Evolutionary conservation across 2,329 filamentous ascomycete genomes (phyloP).

Genomic region (Chaetomiaceae sp.): DNA sequence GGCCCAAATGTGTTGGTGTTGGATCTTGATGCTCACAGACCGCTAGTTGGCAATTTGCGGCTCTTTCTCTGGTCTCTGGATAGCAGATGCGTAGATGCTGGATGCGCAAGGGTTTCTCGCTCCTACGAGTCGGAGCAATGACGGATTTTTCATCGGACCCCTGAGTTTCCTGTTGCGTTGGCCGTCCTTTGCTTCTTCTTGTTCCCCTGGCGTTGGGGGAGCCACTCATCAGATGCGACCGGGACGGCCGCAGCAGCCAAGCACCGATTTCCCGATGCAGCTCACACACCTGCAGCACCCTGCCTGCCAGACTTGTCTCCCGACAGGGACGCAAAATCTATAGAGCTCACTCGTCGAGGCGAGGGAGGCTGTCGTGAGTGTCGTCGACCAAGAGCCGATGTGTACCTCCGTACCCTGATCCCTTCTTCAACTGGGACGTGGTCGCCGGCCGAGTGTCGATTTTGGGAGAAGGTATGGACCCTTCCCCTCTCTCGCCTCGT

Average conservation of each 20-base stretch:
- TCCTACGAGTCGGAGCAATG: neutral
- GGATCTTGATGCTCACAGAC: neutral
- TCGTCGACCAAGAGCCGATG: too few relatives aligned
- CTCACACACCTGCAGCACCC: neutral
- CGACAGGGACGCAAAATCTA: neutral
- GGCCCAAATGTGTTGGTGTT: neutral
- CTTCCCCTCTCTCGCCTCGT: neutral
- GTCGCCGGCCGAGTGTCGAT: constrained; percentile 14
- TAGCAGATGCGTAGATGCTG: neutral
- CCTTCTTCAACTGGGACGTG: neutral
- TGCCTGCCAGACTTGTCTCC: neutral
- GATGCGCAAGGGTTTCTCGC: neutral
- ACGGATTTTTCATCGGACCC: constrained; percentile 8
- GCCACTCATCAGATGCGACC: constrained; percentile 15
- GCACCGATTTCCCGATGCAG: constrained; percentile 16
- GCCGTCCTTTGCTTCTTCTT: constrained; percentile 18
- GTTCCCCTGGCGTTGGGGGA: neutral
- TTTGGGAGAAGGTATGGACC: constrained; percentile 2
- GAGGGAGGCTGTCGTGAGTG: too few relatives aligned
- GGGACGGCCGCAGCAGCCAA: constrained; percentile 22
- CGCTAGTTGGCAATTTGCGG: neutral
- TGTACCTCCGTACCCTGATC: too few relatives aligned
- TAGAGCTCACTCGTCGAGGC: neutral
- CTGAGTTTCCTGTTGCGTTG: constrained; percentile 9
- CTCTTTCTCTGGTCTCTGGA: neutral